Base-by-base conservation (phyloP, 2,329 filamentous ascomycete species). In the Verticillium nonalfalfae region DNA sequence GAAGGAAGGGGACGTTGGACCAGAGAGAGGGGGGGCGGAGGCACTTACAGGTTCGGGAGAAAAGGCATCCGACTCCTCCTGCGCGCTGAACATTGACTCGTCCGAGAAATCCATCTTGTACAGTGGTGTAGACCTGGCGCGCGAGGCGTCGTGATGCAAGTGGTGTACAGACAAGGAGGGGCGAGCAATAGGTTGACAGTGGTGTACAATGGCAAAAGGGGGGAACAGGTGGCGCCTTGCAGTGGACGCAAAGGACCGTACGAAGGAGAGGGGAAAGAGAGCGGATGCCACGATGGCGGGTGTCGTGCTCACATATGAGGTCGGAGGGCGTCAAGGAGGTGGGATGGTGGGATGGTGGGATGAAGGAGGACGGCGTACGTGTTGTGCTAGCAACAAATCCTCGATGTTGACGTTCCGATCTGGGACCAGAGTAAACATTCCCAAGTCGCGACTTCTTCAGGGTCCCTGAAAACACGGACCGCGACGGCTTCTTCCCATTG, bases 91-190 rank as follows among this genome's bases (percentile, higher is more conserved):
- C 56, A 67, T 68, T 62, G 71, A 76, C 75, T 87, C 86, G 61
- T 85, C 83, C 64, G 85, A 82, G 64, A 80, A 84, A 68, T 82
- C 80, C 84, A 86, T 86, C 58, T 69, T 76, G 74, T 66, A 61
- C 56, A 59, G 18, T 58, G 34, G 56, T 57, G 34, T 56, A 40
- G 62, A 62, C 54, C 56, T 59, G 55, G 61, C 60, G 35, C 62
- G 64, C 34, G 5, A 50, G 15, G 21, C 59, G 60, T 57, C 52
- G 60, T 50, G 33, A 36, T 58, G 45, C 3, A 50, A 58, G 52
- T 59, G 58, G 34, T 15, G 52, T 18, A 18, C 21, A 26, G 35
- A 33, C 36, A 38, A 61, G 39, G 34, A 57, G 26, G 60, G 31
- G 58, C 45, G 14, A 50, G 15, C 5, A 39, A 59, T 34, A 40